Base-by-base conservation (phyloP, 495 filamentous ascomycete species). In the Penicillium argentinense region DNA sequence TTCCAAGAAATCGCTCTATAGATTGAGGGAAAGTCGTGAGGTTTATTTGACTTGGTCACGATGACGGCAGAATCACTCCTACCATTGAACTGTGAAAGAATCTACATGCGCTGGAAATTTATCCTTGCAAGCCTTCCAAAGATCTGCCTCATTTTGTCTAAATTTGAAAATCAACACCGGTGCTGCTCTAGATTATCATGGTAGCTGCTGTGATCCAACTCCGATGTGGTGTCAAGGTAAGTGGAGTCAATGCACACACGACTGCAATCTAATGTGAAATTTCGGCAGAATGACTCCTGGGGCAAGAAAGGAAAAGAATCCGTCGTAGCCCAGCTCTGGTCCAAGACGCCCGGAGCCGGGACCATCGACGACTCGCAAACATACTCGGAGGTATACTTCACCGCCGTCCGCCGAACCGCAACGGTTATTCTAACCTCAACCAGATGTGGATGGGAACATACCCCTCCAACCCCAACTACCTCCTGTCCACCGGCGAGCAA, bases 401-500 rank as follows among this genome's bases (percentile, higher is more conserved):
- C n/a, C n/a, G n/a, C n/a, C n/a, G n/a, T n/a, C n/a, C n/a, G n/a
- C n/a, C n/a, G n/a, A n/a, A n/a, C n/a, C n/a, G n/a, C n/a, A n/a
- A n/a, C n/a, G n/a, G n/a, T n/a, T n/a, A 11, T 29, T 9, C 17
- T 39, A 19, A 25, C 16, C 5, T 9, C 5, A 13, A 9, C 4
- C 30, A 85, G 71, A 86, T 89, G 75, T 91, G 87, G 88, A 83
- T 91, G 71, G 87, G 87, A 3, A 88, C 88, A 28, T 89, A 91
- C 49, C 87, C 87, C 0, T 79, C 78, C 14, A 81, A 82, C 27
- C 87, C 86, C 0, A 84, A 84, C 2, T 77, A 76, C 36, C 69
- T 85, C 9, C 59, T 87, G 2, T 63, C 71, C 2, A 84, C 77
- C 0, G 84, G 81, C 7, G 79, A 88, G 45, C 73, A 77, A 3